These are phyloP conservation scores for Ganoderma sinense DNA, from an alignment of 1,284 basidiomycete species.

Conservation along the genomic window DNA sequence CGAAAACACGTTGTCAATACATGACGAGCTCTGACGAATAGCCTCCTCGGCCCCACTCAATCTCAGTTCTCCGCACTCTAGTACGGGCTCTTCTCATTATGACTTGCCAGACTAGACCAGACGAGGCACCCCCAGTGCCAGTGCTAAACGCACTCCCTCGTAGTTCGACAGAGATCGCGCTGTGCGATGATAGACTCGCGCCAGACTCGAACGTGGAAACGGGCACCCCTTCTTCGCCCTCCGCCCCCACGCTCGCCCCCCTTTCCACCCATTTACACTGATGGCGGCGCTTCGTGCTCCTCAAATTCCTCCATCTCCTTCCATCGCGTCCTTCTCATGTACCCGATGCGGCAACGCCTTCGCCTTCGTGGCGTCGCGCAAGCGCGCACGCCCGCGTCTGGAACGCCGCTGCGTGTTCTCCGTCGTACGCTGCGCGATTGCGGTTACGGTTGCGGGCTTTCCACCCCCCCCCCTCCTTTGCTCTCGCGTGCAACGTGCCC, in stretches of 20 bases:
- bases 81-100: neutral
- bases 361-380: neutral
- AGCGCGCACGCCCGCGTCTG: neutral
- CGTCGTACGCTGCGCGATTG: neutral
- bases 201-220: neutral
- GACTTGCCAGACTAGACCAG: neutral
- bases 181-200: conserved; percentile 1
- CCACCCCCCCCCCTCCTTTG: neutral
- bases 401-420: neutral
- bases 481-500: neutral
- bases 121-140: neutral
- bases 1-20: neutral
- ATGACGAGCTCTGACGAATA: neutral
- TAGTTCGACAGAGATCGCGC: neutral
- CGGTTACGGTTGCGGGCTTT: neutral
- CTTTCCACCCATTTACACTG: neutral
- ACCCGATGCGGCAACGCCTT: neutral
- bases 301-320: neutral
- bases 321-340: neutral
- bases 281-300: neutral
- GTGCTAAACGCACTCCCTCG: neutral
- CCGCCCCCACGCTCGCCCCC: neutral
- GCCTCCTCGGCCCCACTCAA: neutral
- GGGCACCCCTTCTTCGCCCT: neutral
- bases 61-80: neutral